These are phyloP conservation scores for Antitrichia curtipendula DNA, from an alignment of 225 moss, liverwort and hornwort species.

Conservation along the genomic window DNA sequence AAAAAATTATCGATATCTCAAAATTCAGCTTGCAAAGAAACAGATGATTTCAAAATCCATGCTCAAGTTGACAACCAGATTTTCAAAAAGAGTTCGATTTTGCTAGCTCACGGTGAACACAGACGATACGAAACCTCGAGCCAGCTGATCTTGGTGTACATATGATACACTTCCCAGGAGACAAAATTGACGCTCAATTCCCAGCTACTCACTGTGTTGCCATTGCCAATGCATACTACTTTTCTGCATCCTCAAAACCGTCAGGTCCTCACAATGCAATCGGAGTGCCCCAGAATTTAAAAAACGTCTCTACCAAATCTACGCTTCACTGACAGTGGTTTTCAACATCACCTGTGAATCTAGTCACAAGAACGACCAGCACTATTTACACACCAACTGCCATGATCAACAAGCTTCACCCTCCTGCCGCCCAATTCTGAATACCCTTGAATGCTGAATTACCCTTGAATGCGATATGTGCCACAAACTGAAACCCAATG, in stretches of 20 bases:
- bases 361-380: background rate
- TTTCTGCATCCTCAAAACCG: background rate
- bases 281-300: background rate
- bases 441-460: background rate
- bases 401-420: background rate
- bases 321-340: background rate
- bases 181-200: background rate
- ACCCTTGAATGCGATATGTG: background rate
- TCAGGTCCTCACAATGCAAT: background rate
- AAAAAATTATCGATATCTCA: background rate
- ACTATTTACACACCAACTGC: background rate
- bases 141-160: background rate
- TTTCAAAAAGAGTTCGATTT: background rate
- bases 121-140: background rate
- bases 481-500: background rate
- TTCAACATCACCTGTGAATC: background rate
- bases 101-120: background rate
- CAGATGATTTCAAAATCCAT: background rate
- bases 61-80: background rate
- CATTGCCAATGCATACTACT: background rate
- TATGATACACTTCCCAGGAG: background rate
- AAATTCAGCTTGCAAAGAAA: no score
- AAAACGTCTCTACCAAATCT: background rate
- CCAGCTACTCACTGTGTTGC: constrained; percentile 20
- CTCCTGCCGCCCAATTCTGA: background rate